Evolutionary conservation across 805 yeast species (phyloP), one percentile per base, ranked within the genome.

Genomic region (Kregervanrija delftensis): DNA sequence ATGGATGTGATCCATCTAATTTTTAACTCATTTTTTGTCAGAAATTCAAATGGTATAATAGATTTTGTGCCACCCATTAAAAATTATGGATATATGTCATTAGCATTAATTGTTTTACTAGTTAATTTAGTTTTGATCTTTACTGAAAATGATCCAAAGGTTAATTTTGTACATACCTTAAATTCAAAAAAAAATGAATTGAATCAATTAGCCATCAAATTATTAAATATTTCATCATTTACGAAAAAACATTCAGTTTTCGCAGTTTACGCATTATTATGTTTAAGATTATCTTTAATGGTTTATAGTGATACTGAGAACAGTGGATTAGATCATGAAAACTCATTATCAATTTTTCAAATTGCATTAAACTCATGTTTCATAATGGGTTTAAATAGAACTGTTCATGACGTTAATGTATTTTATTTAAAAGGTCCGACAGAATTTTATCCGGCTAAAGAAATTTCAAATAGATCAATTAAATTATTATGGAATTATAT

Each of bases 401-500:
- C 17, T 8, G 42, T 35, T 10, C 34, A 39, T 3, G 16, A 11
- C 30, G 33, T 39, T 10, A 28, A 38, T 2, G 8, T n/a, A 12
- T 47, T 8, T 11, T 41, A 39, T 45, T 13, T 45, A 1, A 38
- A 46, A n/a, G 28, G 4, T 4, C 3, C 10, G 8, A 11, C 8
- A 3, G 33, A 15, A 13, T 11, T 46, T 8, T 30, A 28, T 6
- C 47, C 44, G 38, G 38, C 43, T 10, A 46, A 41, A 12, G 45
- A 45, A 9, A 44, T 49, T 10, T 30, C 52, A 13, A 6, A 16
- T 2, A 37, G 30, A 3, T 38, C 39, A 14, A 11, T 41, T 11
- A 52, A 45, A 33, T 10, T 13, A 12, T 37, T 55, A 14, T 54
- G 58, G 58, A 51, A 52, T 36, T 41, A 49, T 41, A 33, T 54